Evolutionary conservation across 306 rosid species (phyloP).

Genomic region (Malus orientalis): DNA sequence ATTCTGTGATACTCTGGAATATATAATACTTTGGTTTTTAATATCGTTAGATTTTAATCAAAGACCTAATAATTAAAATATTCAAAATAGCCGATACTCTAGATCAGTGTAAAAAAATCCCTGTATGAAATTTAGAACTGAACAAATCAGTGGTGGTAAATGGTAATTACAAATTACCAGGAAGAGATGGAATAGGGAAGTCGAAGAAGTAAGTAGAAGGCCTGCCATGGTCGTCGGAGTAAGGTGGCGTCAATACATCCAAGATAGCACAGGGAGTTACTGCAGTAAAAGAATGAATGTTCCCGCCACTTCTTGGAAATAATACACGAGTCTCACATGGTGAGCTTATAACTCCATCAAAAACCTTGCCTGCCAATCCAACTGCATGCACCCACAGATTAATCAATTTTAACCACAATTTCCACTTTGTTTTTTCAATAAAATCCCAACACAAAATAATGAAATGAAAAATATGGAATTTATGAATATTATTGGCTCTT

Average conservation of each 20-base stretch:
- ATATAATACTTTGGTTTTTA: too few species aligned
- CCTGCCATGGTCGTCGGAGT: conserved; percentile 47
- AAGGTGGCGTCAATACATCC: conserved; percentile 64
- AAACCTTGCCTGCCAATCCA: conserved; percentile 43
- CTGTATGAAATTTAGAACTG: not conserved
- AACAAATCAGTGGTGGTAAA: not conserved
- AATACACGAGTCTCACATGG: conserved; percentile 38
- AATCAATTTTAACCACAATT: not conserved
- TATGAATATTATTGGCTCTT: not conserved
- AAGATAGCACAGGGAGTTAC: conserved; percentile 50
- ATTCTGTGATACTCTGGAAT: too few species aligned
- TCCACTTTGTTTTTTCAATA: not conserved
- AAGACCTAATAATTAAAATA: too few species aligned
- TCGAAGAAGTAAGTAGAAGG: conserved; percentile 55
- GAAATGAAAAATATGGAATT: not conserved
- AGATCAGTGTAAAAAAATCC: not conserved
- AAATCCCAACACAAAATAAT: too few species aligned
- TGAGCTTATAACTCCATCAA: conserved; percentile 31
- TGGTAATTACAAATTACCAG: conserved; percentile 25
- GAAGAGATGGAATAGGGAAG: conserved; percentile 35
- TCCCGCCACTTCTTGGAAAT: conserved; percentile 65
- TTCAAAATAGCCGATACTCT: too few species aligned
- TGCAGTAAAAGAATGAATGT: conserved; percentile 56
- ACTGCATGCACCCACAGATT: conserved; percentile 26
- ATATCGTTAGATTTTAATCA: too few species aligned